Evolutionary conservation across 371 early-diverging fungal genomes (phyloP).

Genomic region (Mortierella sp.): DNA sequence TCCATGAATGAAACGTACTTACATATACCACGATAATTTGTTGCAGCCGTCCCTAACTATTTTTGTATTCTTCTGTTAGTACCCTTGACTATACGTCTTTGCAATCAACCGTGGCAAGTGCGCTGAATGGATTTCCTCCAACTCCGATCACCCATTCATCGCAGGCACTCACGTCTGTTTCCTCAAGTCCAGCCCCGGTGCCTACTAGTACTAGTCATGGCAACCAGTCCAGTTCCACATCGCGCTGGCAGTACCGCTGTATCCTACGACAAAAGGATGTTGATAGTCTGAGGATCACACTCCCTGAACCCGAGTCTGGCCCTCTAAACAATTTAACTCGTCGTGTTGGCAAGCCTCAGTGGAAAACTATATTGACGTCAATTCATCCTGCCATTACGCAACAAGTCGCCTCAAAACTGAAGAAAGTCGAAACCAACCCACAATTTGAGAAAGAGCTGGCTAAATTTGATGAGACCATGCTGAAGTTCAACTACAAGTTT

Average conservation of each 20-base stretch:
- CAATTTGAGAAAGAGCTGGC: conserved; percentile 58
- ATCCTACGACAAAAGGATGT: conserved; percentile 50
- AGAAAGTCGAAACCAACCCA: conserved; percentile 54
- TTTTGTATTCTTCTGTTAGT: neutral
- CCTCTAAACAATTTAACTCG: conserved; percentile 47
- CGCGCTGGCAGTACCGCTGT: conserved; percentile 56
- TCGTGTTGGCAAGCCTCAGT: conserved; percentile 58
- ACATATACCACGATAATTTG: neutral
- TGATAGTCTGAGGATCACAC: conserved; percentile 40
- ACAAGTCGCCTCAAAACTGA: conserved; percentile 67
- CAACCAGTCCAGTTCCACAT: neutral
- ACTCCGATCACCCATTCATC: neutral
- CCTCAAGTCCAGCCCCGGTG: neutral
- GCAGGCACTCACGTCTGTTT: neutral
- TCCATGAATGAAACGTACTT: neutral
- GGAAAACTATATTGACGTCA: conserved; percentile 58
- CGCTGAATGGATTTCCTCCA: neutral
- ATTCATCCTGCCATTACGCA: conserved; percentile 61
- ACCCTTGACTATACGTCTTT: neutral
- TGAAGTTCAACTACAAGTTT: conserved; percentile 77
- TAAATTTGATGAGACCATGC: conserved; percentile 65
- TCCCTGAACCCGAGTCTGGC: conserved; percentile 49
- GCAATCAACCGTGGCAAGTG: neutral
- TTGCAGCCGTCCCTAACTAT: neutral
- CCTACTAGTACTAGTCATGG: neutral